Evolutionary conservation across 768 basidiomycete genomes (phyloP), one percentile per base, ranked within the genome.

Genomic region (Hydnomerulius pinastri): DNA sequence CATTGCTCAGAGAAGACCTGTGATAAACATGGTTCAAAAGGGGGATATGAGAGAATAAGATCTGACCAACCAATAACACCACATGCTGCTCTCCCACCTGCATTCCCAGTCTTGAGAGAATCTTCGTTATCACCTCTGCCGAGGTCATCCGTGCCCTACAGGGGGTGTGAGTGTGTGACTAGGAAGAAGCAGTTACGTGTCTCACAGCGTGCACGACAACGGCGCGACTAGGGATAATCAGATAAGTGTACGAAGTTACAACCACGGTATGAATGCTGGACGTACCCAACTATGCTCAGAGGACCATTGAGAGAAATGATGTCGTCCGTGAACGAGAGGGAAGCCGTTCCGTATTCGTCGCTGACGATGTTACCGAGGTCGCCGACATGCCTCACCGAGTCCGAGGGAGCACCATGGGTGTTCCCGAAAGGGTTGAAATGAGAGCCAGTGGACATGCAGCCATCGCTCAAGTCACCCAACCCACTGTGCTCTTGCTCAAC

Each of bases 31-130:
- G 18, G 15, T 13, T 57, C 15, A 35, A 18, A 21, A 25, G 12
- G 12, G 37, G 38, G 40, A 49, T 27, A 29, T 56, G 10, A 30
- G 8, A 20, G 18, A 18, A 36, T 45, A 41, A 39, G 47, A 46
- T 13, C 11, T 13, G 33, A 51, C 66, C 48, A 65, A 81, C 87
- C 88, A 57, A 92, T 87, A 43, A 92, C 81, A 58, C 90, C 90
- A 61, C 91, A 92, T 11, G 91, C 90, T n/a, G 81, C 77, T 49
- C 89, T 76, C 25, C 74, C 82, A 10, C 86, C 86, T 13, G 90
- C 85, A 61, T 92, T 88, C 8, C 90, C 90, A 3, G 88, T 92
- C 64, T 80, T 88, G 48, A 84, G 71, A 18, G 86, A 87, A 55
- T 90, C 88, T 24, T 79, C 72, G 59, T 86, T 76, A 35, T 71